phyloP scores from a whole-genome alignment of 139 green algal species.

The Volvox reticuliferus region DNA sequence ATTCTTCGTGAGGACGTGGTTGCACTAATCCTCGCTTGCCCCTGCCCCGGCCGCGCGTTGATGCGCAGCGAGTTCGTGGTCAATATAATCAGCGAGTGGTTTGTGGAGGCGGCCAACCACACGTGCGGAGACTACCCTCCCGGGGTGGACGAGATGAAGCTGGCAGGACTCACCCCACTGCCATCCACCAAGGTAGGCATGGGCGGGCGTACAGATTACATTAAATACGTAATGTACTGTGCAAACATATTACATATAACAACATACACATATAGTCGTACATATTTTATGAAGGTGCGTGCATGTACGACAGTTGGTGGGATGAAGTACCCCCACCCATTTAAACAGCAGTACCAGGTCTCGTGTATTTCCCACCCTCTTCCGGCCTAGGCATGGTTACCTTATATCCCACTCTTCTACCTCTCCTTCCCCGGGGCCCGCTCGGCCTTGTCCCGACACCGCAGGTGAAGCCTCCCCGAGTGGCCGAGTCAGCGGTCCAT shows the following conservation, averaged over 20 bases:
- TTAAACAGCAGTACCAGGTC: no score
- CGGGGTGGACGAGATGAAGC: slow-evolving; percentile 87
- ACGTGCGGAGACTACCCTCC: slow-evolving; percentile 86
- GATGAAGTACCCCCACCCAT: neutral
- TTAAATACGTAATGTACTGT: neutral
- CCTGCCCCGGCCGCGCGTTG: no score
- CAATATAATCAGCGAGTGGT: slow-evolving; percentile 97
- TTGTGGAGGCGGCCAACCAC: slow-evolving; percentile 95
- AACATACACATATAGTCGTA: neutral
- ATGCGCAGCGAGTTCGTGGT: slow-evolving; percentile 88
- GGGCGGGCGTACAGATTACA: no score
- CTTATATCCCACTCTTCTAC: neutral
- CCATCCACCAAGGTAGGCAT: slow-evolving; percentile 67
- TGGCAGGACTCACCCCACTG: slow-evolving; percentile 83
- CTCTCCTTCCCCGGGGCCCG: neutral
- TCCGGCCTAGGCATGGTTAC: neutral
- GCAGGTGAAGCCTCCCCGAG: slow-evolving; percentile 83
- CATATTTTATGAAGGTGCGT: neutral
- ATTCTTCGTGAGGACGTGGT: no score
- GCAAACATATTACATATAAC: neutral
- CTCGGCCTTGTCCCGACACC: neutral
- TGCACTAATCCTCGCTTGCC: no score
- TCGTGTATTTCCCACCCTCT: neutral
- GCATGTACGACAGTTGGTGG: neutral
- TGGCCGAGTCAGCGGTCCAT: slow-evolving; percentile 89